These are phyloP conservation scores for Candolleomyces aberdarensis DNA, from an alignment of 768 basidiomycete species.

Conservation along the genomic window DNA sequence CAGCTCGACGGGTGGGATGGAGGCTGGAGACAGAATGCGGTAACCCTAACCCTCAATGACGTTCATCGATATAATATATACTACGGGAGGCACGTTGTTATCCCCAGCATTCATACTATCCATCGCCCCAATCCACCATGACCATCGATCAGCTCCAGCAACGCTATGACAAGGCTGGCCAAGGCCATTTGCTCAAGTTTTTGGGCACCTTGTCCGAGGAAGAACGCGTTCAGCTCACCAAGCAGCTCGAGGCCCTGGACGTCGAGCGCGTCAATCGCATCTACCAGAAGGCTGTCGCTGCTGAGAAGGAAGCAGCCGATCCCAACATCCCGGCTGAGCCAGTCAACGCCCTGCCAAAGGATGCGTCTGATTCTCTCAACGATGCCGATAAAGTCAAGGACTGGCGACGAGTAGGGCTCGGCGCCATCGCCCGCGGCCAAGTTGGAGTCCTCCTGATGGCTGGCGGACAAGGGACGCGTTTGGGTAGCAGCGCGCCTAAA, in stretches of 20 bases:
- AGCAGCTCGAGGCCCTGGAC: slow-evolving; percentile 78
- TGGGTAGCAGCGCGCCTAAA: slow-evolving; percentile 91
- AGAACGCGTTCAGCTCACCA: slow-evolving; percentile 60
- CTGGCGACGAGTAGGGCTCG: slow-evolving; percentile 79
- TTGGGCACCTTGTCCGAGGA: slow-evolving; percentile 66
- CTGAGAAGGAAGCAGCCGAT: slow-evolving; percentile 52
- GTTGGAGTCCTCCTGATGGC: slow-evolving; percentile 98
- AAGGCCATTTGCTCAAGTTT: slow-evolving; percentile 88
- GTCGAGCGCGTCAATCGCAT: slow-evolving; percentile 90
- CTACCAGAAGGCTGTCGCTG: slow-evolving; percentile 69
- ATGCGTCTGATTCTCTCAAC: slow-evolving; percentile 63
- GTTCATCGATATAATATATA: neutral
- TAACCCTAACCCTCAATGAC: slow-evolving; percentile 3
- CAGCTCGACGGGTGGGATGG: no score
- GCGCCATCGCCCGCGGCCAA: slow-evolving; percentile 75
- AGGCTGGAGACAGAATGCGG: neutral
- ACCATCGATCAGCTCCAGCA: slow-evolving; percentile 52
- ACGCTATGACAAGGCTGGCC: slow-evolving; percentile 76
- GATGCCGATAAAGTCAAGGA: slow-evolving; percentile 53
- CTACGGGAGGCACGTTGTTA: no score
- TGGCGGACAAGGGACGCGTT: slow-evolving; percentile 93
- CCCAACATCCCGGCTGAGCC: slow-evolving; percentile 39
- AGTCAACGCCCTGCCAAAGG: slow-evolving; percentile 81
- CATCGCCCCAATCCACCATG: slow-evolving; percentile 38
- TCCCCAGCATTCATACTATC: no score